Conservation (phyloP, 345 rosid genomes). For the Stellera chamaejasme region DNA sequence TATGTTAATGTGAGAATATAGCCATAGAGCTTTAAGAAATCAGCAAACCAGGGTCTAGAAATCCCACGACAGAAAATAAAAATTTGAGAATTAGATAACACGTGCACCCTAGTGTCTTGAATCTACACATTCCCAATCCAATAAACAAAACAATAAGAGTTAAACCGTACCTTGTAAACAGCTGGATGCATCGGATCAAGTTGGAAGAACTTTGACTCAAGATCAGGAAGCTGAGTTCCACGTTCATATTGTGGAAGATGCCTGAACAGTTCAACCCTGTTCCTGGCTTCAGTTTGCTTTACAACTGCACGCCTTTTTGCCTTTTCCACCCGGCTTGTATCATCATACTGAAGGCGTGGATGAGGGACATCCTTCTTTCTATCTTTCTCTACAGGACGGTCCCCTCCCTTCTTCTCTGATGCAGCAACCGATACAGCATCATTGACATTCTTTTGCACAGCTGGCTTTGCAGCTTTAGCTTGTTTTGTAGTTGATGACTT, state of each 20-base stretch:
- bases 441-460: constrained; percentile 36
- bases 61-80: no score
- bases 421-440: constrained; percentile 42
- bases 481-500: constrained; percentile 38
- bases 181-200: constrained; percentile 94
- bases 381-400: constrained; percentile 63
- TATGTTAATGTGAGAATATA: no score
- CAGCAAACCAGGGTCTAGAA: no score
- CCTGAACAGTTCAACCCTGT: constrained; percentile 88
- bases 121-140: no score
- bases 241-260: constrained; percentile 98
- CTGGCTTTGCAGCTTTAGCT: constrained; percentile 42
- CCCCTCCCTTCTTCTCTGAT: constrained; percentile 73
- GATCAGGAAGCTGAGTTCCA: constrained; percentile 86
- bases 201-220: constrained; percentile 69
- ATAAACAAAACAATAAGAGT: no score
- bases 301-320: constrained; percentile 88
- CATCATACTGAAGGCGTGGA: constrained; percentile 96
- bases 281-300: constrained; percentile 80
- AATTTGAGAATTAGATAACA: no score
- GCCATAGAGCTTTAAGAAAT: no score
- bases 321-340: constrained; percentile 79
- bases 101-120: no score
- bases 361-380: constrained; percentile 94
- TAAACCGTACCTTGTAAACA: constrained; percentile 58